phyloP scores from a whole-genome alignment of 108 stramenopile genomes.

The Skeletonema menzelii region DNA sequence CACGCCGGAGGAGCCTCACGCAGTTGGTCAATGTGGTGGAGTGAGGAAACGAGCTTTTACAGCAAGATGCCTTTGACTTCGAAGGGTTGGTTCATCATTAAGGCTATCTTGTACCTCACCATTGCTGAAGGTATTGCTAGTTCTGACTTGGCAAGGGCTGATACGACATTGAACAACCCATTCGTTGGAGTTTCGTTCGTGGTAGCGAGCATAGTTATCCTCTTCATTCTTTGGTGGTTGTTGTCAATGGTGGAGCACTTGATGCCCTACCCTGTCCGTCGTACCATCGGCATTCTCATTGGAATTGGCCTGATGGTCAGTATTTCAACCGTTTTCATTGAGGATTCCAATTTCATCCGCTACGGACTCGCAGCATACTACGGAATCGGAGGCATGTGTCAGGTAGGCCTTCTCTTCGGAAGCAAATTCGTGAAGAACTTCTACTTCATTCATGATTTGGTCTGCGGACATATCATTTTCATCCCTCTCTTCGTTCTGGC shows the following conservation, averaged over 20 bases:
- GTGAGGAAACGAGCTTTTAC: conserved; percentile 91
- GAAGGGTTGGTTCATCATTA: conserved; percentile 82
- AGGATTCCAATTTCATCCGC: conserved; percentile 85
- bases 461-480: conserved; percentile 95
- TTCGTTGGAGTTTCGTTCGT: conserved; percentile 59
- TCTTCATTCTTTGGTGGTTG: conserved; percentile 57
- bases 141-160: conserved; percentile 74
- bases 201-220: conserved; percentile 49
- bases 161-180: conserved; percentile 75
- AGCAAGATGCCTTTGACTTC: conserved; percentile 74
- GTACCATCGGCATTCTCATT: conserved; percentile 80
- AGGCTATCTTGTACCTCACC: conserved; percentile 76
- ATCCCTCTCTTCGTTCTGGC: conserved; percentile 85
- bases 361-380: conserved; percentile 93
- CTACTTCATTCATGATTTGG: conserved; percentile 91
- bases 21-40: conserved; percentile 96
- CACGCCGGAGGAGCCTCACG: conserved; percentile 78
- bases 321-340: conserved; percentile 64
- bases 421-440: conserved; percentile 81
- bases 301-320: conserved; percentile 70
- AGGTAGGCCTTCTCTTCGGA: conserved; percentile 81
- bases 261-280: conserved; percentile 80
- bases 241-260: conserved; percentile 58
- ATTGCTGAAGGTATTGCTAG: conserved; percentile 87
- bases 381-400: conserved; percentile 74